Conservation (phyloP, 768 basidiomycete species). For the Sarcodon aspratus region DNA sequence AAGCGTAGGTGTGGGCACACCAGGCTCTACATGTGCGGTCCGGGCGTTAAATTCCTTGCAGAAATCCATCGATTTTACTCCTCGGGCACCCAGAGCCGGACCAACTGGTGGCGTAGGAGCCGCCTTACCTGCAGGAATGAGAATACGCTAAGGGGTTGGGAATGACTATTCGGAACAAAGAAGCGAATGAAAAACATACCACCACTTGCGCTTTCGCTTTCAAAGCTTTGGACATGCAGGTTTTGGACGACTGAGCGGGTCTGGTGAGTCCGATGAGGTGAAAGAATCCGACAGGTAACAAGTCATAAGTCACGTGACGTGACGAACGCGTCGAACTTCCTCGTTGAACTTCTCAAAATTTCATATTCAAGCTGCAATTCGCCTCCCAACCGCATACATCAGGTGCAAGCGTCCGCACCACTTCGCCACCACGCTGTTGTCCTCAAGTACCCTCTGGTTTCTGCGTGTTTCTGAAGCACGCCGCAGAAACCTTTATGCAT, state of each 20-base stretch:
- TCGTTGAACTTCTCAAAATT: too few species aligned
- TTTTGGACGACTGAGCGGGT: neutral
- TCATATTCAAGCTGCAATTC: too few species aligned
- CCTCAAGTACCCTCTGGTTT: too few species aligned
- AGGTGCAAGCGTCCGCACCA: too few species aligned
- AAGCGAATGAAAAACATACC: conserved; percentile 31
- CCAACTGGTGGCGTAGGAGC: conserved; percentile 94
- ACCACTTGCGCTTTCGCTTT: conserved; percentile 66
- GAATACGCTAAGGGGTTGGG: conserved; percentile 46
- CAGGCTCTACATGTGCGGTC: conserved; percentile 77
- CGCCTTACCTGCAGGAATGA: conserved; percentile 89
- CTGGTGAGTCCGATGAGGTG: too few species aligned
- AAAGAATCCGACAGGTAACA: too few species aligned
- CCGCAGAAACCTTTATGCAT: too few species aligned
- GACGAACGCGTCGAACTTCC: too few species aligned
- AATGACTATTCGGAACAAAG: neutral
- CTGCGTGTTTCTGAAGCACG: too few species aligned
- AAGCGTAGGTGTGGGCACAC: conserved; percentile 82
- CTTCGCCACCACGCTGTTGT: too few species aligned
- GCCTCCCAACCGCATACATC: too few species aligned
- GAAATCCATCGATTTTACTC: conserved; percentile 99
- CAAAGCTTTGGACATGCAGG: conserved; percentile 54
- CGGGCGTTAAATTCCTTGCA: conserved; percentile 99
- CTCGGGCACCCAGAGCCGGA: conserved; percentile 93
- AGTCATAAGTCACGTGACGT: too few species aligned